phyloP scores from a whole-genome alignment of 352 stramenopile genomes.

The Phytophthora nicotianae region DNA sequence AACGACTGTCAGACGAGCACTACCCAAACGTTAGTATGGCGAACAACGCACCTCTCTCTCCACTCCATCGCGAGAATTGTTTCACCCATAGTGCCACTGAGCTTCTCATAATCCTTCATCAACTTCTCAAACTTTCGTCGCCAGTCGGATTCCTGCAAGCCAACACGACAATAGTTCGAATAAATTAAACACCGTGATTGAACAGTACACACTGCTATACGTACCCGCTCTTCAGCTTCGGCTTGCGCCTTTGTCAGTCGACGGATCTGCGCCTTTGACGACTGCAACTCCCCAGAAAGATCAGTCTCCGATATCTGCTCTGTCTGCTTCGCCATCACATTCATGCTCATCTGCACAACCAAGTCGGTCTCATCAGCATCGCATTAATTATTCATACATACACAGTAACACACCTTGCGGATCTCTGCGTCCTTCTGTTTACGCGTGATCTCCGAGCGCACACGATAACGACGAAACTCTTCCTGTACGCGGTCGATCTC shows the following conservation, averaged over 20 bases:
- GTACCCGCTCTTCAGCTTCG: slow-evolving; percentile 78
- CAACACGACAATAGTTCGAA: background rate
- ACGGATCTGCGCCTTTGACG: slow-evolving; percentile 73
- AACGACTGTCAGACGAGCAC: background rate
- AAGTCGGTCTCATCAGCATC: background rate
- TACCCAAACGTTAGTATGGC: background rate
- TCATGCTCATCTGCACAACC: slow-evolving; percentile 72
- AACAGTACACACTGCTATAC: slow-evolving; percentile 1
- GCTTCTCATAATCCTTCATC: slow-evolving; percentile 86
- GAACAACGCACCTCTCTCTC: slow-evolving; percentile 60
- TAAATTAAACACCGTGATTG: background rate
- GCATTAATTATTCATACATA: background rate
- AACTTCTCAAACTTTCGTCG: slow-evolving; percentile 87
- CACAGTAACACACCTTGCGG: slow-evolving; percentile 56
- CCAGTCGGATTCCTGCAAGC: slow-evolving; percentile 73
- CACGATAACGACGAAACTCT: slow-evolving; percentile 87
- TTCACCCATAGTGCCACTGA: slow-evolving; percentile 86
- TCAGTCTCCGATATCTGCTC: slow-evolving; percentile 84
- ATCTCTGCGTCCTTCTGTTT: slow-evolving; percentile 91
- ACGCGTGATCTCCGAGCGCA: slow-evolving; percentile 86
- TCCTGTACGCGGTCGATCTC: slow-evolving; percentile 87
- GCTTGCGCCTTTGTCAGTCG: slow-evolving; percentile 76
- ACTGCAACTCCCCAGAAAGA: slow-evolving; percentile 70
- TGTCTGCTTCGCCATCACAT: slow-evolving; percentile 72
- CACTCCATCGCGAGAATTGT: slow-evolving; percentile 85